These are phyloP conservation scores for Aspergillus ibericus DNA, from an alignment of 2,329 filamentous ascomycete species.

Conservation along the genomic window DNA sequence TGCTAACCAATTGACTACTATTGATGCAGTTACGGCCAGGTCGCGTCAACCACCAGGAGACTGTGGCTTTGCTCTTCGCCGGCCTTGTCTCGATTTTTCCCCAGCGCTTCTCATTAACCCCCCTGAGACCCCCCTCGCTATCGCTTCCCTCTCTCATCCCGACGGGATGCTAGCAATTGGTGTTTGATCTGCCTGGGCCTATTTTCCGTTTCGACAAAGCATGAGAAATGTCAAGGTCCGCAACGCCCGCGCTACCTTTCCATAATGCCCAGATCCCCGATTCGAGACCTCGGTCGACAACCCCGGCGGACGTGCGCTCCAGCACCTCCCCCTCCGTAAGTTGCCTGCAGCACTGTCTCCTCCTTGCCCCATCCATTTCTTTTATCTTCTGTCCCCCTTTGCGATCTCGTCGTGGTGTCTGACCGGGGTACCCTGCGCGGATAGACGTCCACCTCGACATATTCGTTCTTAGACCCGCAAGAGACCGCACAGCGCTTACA, in stretches of 20 bases:
- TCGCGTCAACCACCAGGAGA: slow-evolving; percentile 28
- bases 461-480: slow-evolving; percentile 68
- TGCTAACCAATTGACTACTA: slow-evolving; percentile 2
- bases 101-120: background rate
- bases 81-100: slow-evolving; percentile 3
- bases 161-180: slow-evolving; percentile 31
- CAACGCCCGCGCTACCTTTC: slow-evolving; percentile 59
- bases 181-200: slow-evolving; percentile 18
- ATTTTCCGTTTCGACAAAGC: slow-evolving; percentile 24
- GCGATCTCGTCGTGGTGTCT: slow-evolving; percentile 1
- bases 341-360: slow-evolving; percentile 7
- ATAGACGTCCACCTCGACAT: slow-evolving; percentile 49
- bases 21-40: slow-evolving; percentile 29
- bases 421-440: background rate
- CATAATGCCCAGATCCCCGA: slow-evolving; percentile 49
- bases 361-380: background rate
- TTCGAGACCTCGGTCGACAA: slow-evolving; percentile 31
- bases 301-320: slow-evolving; percentile 29
- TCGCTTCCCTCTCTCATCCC: background rate
- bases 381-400: background rate
- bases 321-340: slow-evolving; percentile 37
- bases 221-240: slow-evolving; percentile 64
- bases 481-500: slow-evolving; percentile 75
- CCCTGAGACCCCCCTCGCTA: background rate
- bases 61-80: slow-evolving; percentile 20